Evolutionary conservation across 441 rosid genomes (phyloP), one percentile per base, ranked within the genome.

Genomic region (Lagerstroemia fauriei): DNA sequence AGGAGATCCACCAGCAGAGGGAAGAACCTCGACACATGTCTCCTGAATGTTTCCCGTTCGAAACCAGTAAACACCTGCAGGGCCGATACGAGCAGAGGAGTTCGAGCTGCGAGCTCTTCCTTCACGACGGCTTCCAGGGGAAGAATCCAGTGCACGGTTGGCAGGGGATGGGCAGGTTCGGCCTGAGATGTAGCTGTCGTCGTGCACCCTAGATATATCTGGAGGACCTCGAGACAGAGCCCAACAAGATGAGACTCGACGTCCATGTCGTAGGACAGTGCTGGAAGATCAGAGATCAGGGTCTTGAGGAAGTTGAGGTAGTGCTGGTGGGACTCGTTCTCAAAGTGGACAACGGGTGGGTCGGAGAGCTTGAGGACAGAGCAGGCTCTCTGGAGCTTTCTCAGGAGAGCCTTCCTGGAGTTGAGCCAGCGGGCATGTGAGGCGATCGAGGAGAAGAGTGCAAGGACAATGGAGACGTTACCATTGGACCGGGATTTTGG

Each of bases 301-400:
- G 88, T 91, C 82, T 90, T 92, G 70, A 95, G 94, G 83, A 91
- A 88, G 81, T 90, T 90, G 75, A 96, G 90, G 87, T 90, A 92
- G 80, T 83, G 90, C 87, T 91, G 95, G 87, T 93, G 89, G 1
- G 98, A 86, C 73, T 96, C 98, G 24, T 93, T 96, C 85, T 95
- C 98, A 53, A 96, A 96, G 87, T 92, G 96, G 79, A 96, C 94
- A 78, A 93, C 59, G 5, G 98, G 97, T 79, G 97, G 98, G 74
- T 92, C 95, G 5, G 96, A 87, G 72, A 96, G 88, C 84, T 94
- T 98, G 73, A 93, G 83, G 59, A 92, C 87, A 17, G 91, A 89
- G 89, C 98, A 94, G 17, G 90, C 96, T 87, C 84, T 92, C 89
- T 88, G 92, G 82, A 94, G 84, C 88, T 92, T 96, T 92, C 86